phyloP scores from a whole-genome alignment of 75 land plant species.

The Pseudotsuga menziesii region DNA sequence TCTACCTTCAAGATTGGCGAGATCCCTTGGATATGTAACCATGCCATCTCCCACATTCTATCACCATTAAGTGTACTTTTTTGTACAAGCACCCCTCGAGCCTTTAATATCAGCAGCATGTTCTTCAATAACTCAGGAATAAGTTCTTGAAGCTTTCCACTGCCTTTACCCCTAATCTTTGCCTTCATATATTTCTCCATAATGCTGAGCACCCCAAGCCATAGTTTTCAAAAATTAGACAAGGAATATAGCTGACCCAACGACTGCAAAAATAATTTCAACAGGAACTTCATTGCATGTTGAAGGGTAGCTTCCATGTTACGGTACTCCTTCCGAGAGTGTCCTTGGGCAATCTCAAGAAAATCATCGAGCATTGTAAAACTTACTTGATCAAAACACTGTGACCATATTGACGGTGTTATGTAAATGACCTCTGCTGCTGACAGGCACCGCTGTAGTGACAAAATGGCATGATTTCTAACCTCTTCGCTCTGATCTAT shows the following conservation, averaged over 20 bases:
- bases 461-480: slow-evolving; percentile 44
- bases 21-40: slow-evolving; percentile 41
- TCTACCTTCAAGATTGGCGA: slow-evolving; percentile 31
- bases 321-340: slow-evolving; percentile 44
- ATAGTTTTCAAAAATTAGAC: slow-evolving; percentile 34
- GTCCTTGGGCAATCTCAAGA: slow-evolving; percentile 40
- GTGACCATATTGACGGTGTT: slow-evolving; percentile 23
- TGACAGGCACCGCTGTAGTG: slow-evolving; percentile 36
- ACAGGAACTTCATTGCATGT: slow-evolving; percentile 42
- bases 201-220: slow-evolving; percentile 39
- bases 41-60: slow-evolving; percentile 51
- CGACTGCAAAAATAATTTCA: slow-evolving; percentile 45
- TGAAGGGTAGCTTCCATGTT: slow-evolving; percentile 48
- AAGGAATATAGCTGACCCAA: slow-evolving; percentile 32
- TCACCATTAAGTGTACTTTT: slow-evolving; percentile 26
- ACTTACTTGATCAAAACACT: slow-evolving; percentile 40
- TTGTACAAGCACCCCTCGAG: slow-evolving; percentile 32
- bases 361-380: slow-evolving; percentile 44
- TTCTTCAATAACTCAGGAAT: slow-evolving; percentile 43
- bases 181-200: slow-evolving; percentile 55
- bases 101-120: slow-evolving; percentile 37
- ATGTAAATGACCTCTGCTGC: slow-evolving; percentile 31
- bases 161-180: slow-evolving; percentile 35
- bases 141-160: slow-evolving; percentile 46
- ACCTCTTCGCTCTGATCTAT: slow-evolving; percentile 50